Evolutionary conservation across 495 filamentous ascomycete species (phyloP).

Genomic region (Niebla homalea): DNA sequence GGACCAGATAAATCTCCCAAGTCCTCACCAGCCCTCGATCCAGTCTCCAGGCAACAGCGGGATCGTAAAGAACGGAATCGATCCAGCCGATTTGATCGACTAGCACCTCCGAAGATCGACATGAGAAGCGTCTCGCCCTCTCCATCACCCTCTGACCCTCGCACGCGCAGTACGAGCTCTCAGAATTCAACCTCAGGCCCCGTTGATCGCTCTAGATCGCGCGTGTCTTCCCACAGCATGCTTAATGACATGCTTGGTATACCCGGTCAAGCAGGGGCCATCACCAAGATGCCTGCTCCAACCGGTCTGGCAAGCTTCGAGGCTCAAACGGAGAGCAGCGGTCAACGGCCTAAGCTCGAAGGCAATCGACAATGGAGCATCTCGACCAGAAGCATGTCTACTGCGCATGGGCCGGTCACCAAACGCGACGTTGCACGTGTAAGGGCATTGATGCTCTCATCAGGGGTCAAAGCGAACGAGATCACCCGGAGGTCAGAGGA

Average conservation of each 20-base stretch:
- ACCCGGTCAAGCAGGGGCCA: conserved; percentile 16
- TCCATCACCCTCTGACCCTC: conserved; percentile 3
- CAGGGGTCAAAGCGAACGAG: conserved; percentile 74
- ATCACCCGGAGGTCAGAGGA: conserved; percentile 52
- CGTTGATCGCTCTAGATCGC: conserved; percentile 5
- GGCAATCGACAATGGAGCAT: conserved; percentile 56
- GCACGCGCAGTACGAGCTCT: conserved; percentile 4
- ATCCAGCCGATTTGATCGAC: conserved; percentile 36
- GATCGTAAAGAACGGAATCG: conserved; percentile 19
- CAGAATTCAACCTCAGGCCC: conserved; percentile 15
- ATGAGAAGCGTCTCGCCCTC: conserved; percentile 26
- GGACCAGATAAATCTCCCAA: conserved; percentile 13
- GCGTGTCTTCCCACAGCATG: conserved; percentile 16
- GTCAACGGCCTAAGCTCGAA: conserved; percentile 16
- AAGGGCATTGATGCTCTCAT: conserved; percentile 59
- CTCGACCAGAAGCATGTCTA: conserved; percentile 40
- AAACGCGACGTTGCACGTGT: conserved; percentile 63
- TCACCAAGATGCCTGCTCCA: conserved; percentile 18
- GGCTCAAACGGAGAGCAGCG: conserved; percentile 19
- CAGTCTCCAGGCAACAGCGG: conserved; percentile 25
- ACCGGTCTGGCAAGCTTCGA: conserved; percentile 35
- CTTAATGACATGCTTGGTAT: conserved; percentile 25
- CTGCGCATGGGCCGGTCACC: conserved; percentile 28
- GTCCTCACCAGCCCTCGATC: conserved; percentile 19
- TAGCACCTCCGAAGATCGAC: conserved; percentile 52